Percentiles rank a stretch among this genome's conserved stretches.
Evolutionary conservation across 495 filamentous ascomycete species (phyloP).

Genomic region (Penicillium nucicola): DNA sequence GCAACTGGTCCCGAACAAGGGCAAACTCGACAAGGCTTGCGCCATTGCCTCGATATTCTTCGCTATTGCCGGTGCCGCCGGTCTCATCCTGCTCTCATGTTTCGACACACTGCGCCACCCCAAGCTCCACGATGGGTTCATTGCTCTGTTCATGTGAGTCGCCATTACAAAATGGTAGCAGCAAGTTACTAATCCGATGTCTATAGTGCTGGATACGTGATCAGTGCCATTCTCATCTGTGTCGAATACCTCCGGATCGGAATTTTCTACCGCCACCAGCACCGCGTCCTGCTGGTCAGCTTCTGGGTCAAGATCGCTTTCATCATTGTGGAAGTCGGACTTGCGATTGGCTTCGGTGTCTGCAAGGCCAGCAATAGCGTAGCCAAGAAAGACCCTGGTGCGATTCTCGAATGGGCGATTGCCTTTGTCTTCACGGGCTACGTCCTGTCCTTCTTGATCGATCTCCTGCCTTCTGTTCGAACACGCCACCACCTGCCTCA

Average conservation of each 20-base stretch:
- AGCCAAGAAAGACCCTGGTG: conserved; percentile 50
- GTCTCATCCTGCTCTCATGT: conserved; percentile 76
- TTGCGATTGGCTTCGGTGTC: conserved; percentile 64
- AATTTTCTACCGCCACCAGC: conserved; percentile 63
- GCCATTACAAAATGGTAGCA: neutral
- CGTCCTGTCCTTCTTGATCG: conserved; percentile 82
- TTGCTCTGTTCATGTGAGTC: conserved; percentile 77
- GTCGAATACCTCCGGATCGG: conserved; percentile 84
- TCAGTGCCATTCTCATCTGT: conserved; percentile 82
- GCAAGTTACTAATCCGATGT: neutral
- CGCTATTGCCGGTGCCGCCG: conserved; percentile 70
- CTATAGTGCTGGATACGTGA: conserved; percentile 52
- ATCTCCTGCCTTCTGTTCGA: conserved; percentile 75
- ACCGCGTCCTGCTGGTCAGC: conserved; percentile 66
- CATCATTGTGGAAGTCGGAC: conserved; percentile 70
- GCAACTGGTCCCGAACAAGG: conserved; percentile 67
- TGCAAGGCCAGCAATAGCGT: conserved; percentile 30
- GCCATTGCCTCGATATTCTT: conserved; percentile 67
- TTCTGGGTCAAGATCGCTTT: conserved; percentile 84
- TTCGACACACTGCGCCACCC: conserved; percentile 76
- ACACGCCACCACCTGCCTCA: conserved; percentile 53
- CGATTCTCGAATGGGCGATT: conserved; percentile 77
- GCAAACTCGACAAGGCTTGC: conserved; percentile 63
- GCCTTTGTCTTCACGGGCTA: conserved; percentile 90
- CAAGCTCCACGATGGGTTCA: conserved; percentile 68